Base-by-base conservation (phyloP, 2,329 filamentous ascomycete species). In the Penicillium hesseltinei region DNA sequence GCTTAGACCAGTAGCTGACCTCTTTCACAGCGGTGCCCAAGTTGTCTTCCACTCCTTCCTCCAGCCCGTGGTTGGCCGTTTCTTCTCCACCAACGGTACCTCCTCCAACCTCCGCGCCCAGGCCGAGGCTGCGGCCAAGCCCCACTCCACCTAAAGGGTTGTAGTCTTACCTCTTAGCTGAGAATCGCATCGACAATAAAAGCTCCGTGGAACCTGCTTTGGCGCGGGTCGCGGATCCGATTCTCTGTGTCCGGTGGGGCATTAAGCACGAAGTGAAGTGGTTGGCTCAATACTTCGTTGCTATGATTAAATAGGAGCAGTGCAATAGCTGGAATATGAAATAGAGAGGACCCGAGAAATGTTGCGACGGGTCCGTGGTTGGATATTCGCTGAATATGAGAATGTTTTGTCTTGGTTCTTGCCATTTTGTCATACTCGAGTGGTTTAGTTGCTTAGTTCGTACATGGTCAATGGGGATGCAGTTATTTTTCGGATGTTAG, bases 41-140 rank as follows among this genome's bases (percentile, higher is more conserved):
- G 80, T 97, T 73, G 84, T 99, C 81, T 99, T 97, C 90, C 89
- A 91, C 78, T 96, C 92, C 63, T 91, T 97, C 85, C 80, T 99
- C 75, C 87, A 90, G 75, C 94, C 94, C 69, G 86, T 95, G 71
- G 89, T 97, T 75, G 85, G 91, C 76, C 91, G 92, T 78, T 95
- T 97, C 87, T 99, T 97, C 84, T 78, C 81, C 69, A 75, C 78
- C 69, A 84, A 84, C 71, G 90, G 89, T 61, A 91, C 92, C 71
- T 89, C 92, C 69, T 86, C 91, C 75, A 90, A 91, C 80, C 89
- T 97, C 72, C 91, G 91, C 68, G 88, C 90, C 71, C 91, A 94
- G 84, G 91, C 88, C 76, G 91, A 93, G 72, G 84, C 88, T 72
- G 83, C 84, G 70, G 75, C 76, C 67, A 78, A 79, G 75, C 68